Conservation (phyloP, 768 basidiomycete genomes). For the Leccinum pellstonianum region DNA sequence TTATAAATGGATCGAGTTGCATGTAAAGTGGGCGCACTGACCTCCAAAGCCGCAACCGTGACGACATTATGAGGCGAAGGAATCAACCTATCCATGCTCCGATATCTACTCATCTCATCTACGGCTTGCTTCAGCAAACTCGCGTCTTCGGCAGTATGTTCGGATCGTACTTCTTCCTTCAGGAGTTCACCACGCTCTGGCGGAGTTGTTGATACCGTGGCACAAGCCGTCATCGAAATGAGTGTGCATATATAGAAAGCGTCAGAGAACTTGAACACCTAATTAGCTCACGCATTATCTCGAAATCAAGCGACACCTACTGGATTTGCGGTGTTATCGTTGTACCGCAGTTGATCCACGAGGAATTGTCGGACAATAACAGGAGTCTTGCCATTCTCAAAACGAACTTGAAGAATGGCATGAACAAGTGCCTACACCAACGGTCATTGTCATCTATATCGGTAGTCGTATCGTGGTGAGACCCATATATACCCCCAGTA, state of each 20-base stretch:
- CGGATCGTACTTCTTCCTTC: constrained; percentile 63
- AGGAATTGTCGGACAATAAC: constrained; percentile 84
- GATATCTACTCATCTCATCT: constrained; percentile 85
- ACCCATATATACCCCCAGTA: constrained; percentile 30
- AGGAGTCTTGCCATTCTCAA: constrained; percentile 84
- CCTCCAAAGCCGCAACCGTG: constrained; percentile 88
- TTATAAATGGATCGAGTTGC: constrained; percentile 8
- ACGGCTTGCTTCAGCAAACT: constrained; percentile 68
- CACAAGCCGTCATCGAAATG: constrained; percentile 77
- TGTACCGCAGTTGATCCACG: constrained; percentile 90
- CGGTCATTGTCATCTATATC: constrained; percentile 11
- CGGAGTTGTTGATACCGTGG: constrained; percentile 71
- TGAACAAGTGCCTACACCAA: constrained; percentile 64
- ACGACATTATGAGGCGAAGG: constrained; percentile 94
- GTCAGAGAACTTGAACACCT: constrained; percentile 70
- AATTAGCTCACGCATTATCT: constrained; percentile 4
- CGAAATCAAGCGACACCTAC: constrained; percentile 44
- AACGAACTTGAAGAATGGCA: constrained; percentile 82
- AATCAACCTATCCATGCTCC: constrained; percentile 92
- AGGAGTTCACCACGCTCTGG: constrained; percentile 80
- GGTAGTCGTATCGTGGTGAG: constrained; percentile 12
- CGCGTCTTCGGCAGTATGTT: constrained; percentile 66
- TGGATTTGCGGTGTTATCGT: constrained; percentile 89
- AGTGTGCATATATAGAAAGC: constrained; percentile 86
- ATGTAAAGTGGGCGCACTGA: constrained; percentile 36